Base-by-base conservation (phyloP, 2,329 filamentous ascomycete genomes). In the Gaeumannomyces sp. region DNA sequence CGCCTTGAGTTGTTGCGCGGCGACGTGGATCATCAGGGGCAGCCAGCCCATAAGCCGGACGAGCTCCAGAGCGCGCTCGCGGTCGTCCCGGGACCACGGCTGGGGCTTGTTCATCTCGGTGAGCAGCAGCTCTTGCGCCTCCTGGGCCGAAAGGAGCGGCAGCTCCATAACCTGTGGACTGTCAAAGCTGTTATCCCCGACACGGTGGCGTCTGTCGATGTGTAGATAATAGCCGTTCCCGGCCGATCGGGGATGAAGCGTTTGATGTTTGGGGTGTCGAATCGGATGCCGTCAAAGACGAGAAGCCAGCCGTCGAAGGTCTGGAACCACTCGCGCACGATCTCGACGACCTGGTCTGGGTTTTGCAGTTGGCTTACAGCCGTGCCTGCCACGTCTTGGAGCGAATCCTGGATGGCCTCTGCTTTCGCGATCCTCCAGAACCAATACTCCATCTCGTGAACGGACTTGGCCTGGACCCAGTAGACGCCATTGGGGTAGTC, bases 21-120 rank as follows among this genome's bases (percentile, higher is more conserved):
- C 84, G 0, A 87, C 84, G 69, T 90, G 87, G 27, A 91, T 88
- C 67, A 89, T 89, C 8, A 90, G 76, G 0, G 89, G 88, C 19
- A 91, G 76, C 64, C 85, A 82, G 28, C 86, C 86, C 76, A 90
- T 86, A 60, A 87, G 74, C 59, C 83, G 80, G 1, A 90, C 87
- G 22, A 91, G 71, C 66, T 89, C 83, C n/a, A 78, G 80, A 0
- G 87, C 86, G 65, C 85, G 83, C 50, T 75, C 77, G 11, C 79
- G 72, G 68, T 90, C 86, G 38, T 85, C 81, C 14, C 78, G 74
- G 0, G 78, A 83, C 71, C 76, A 81, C 0, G 87, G 84, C 65
- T 80, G 76, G 66, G 77, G 83, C 69, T 85, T 87, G 14, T 83
- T 84, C 66, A 90, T 79, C 69, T 89, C 87, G 16, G 84, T 80